A percentile compares a stretch with the other conserved stretches of the same genome.
Evolutionary conservation across 2,329 filamentous ascomycete genomes (phyloP).

Genomic region (Fusarium proliferatum): DNA sequence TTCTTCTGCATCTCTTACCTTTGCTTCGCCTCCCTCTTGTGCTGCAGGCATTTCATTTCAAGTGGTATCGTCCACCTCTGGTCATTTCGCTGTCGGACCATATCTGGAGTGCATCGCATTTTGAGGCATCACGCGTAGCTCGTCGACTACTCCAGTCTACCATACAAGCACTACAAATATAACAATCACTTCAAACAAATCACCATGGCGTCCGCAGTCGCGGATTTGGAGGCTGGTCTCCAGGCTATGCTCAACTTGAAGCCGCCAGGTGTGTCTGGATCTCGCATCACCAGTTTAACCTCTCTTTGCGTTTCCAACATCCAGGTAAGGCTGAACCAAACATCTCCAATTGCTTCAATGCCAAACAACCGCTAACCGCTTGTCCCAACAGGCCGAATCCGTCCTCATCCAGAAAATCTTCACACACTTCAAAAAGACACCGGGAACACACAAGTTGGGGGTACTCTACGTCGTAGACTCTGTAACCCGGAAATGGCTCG

Average conservation of each 20-base stretch:
- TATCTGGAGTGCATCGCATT: conserved; percentile 27
- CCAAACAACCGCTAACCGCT: conserved; percentile 35
- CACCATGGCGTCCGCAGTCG: conserved; percentile 83
- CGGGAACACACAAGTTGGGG: conserved; percentile 95
- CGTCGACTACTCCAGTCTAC: conserved; percentile 25
- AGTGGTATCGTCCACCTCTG: conserved; percentile 26
- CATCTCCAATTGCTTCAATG: neutral
- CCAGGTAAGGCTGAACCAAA: conserved; percentile 70
- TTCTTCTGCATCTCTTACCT: conserved; percentile 6
- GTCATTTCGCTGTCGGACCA: conserved; percentile 13
- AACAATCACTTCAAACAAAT: conserved; percentile 18
- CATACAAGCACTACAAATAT: conserved; percentile 35
- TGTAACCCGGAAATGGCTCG: conserved; percentile 98
- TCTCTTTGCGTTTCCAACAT: conserved; percentile 88
- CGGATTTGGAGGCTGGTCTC: conserved; percentile 89
- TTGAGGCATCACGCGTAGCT: conserved; percentile 40
- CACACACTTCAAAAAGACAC: conserved; percentile 96
- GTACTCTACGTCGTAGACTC: conserved; percentile 99
- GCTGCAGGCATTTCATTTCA: conserved; percentile 25
- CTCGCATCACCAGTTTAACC: conserved; percentile 89
- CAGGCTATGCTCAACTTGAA: conserved; percentile 93
- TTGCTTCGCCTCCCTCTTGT: conserved; percentile 29
- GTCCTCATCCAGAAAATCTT: conserved; percentile 96
- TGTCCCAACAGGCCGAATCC: conserved; percentile 79
- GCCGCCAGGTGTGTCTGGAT: conserved; percentile 92